phyloP scores from a whole-genome alignment of 805 yeast species.

The Dipodascus geniculatus region DNA sequence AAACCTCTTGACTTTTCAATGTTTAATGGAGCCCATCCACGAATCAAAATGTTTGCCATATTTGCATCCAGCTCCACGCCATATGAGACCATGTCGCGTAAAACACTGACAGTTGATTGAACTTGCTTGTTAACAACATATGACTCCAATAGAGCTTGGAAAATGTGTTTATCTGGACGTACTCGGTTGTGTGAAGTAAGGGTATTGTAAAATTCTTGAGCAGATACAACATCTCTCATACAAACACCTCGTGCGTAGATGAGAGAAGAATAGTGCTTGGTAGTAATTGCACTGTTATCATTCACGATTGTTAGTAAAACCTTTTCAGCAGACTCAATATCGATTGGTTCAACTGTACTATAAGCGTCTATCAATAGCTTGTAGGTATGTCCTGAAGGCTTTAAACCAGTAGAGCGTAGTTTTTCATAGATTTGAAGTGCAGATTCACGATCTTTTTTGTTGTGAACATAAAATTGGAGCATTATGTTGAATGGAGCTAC shows the following conservation, averaged over 20 bases:
- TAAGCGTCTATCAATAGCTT: slow-evolving; percentile 29
- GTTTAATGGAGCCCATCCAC: slow-evolving; percentile 26
- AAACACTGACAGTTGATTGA: slow-evolving; percentile 21
- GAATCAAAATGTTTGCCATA: slow-evolving; percentile 24
- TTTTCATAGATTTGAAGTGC: slow-evolving; percentile 24
- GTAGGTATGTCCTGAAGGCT: slow-evolving; percentile 30
- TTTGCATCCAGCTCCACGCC: slow-evolving; percentile 23
- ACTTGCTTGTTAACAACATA: slow-evolving; percentile 25
- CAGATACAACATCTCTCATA: slow-evolving; percentile 23
- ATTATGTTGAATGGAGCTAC: slow-evolving; percentile 29
- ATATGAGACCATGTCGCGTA: slow-evolving; percentile 24
- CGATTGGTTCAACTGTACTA: slow-evolving; percentile 22
- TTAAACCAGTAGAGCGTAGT: slow-evolving; percentile 19
- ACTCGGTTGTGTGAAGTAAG: slow-evolving; percentile 21
- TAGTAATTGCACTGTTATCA: slow-evolving; percentile 19
- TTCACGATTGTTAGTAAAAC: slow-evolving; percentile 24
- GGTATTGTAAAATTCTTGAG: slow-evolving; percentile 24
- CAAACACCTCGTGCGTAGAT: slow-evolving; percentile 29
- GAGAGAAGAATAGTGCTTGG: slow-evolving; percentile 29
- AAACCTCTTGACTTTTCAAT: slow-evolving; percentile 18
- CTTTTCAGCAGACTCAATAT: slow-evolving; percentile 25
- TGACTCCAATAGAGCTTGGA: slow-evolving; percentile 30
- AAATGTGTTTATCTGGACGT: slow-evolving; percentile 27
- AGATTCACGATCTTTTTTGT: slow-evolving; percentile 20
- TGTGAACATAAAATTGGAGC: slow-evolving; percentile 28